Conservation (phyloP, 2,329 filamentous ascomycete species). For the Neonectria faginata region DNA sequence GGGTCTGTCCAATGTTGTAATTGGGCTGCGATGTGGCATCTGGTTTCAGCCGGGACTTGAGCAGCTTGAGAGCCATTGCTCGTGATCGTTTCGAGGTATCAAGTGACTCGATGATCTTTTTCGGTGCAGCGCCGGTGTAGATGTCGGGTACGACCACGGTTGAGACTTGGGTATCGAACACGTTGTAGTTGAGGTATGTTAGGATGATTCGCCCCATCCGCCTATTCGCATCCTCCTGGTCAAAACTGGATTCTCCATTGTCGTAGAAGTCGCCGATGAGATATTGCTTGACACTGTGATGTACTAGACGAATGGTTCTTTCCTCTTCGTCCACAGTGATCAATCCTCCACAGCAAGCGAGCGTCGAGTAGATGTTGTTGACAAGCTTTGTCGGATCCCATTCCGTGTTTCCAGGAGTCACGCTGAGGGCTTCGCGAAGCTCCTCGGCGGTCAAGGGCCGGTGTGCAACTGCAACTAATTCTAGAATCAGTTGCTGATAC, state of each 20-base stretch:
- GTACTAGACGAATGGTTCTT: conserved; percentile 47
- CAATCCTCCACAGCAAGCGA: conserved; percentile 51
- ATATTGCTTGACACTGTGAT: conserved; percentile 53
- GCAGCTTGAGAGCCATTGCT: background rate
- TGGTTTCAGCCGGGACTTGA: background rate
- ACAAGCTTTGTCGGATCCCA: conserved; percentile 40
- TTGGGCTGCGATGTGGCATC: background rate
- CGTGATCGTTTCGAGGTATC: background rate
- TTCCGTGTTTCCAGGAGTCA: conserved; percentile 46
- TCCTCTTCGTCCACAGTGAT: conserved; percentile 52
- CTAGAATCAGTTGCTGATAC: conserved; percentile 46
- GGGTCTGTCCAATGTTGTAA: background rate
- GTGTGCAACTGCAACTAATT: conserved; percentile 47
- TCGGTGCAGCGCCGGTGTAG: background rate
- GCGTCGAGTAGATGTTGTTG: conserved; percentile 41
- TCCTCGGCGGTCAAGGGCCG: conserved; percentile 50
- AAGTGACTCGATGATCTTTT: background rate
- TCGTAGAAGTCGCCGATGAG: conserved; percentile 37
- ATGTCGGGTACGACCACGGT: background rate
- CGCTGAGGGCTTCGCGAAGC: conserved; percentile 54
- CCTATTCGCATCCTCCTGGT: conserved; percentile 2
- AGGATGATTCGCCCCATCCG: conserved; percentile 15
- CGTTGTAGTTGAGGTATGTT: conserved; percentile 19
- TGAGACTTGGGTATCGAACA: conserved; percentile 8
- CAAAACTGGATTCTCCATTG: background rate